Conservation (phyloP, 179 eudicot species). For the Beta lomatogona region DNA sequence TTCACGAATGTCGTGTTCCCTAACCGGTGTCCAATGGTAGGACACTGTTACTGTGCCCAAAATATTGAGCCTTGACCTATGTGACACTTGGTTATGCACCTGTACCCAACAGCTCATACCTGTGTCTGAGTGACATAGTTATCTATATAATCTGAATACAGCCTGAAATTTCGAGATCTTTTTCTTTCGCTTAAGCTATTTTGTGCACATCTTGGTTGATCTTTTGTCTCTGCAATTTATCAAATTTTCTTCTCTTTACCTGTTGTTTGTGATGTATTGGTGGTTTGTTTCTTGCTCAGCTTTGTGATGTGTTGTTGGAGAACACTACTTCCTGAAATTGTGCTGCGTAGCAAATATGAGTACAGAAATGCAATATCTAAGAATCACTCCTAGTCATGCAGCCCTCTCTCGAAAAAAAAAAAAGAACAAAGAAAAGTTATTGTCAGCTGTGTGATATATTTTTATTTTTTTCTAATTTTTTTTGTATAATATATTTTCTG, state of each 20-base stretch:
- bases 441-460: too few relatives aligned
- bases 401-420: too few relatives aligned
- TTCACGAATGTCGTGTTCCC: background rate
- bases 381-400: too few relatives aligned
- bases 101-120: too few relatives aligned
- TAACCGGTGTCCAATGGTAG: background rate
- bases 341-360: background rate
- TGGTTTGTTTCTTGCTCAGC: too few relatives aligned
- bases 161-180: background rate
- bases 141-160: background rate
- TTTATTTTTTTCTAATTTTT: background rate
- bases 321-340: background rate
- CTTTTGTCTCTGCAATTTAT: background rate
- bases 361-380: background rate
- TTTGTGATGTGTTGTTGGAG: background rate
- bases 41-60: background rate
- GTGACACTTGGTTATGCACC: background rate
- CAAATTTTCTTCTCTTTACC: background rate
- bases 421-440: too few relatives aligned
- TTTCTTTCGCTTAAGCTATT: background rate
- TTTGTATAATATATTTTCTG: slow-evolving; percentile 20
- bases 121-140: background rate
- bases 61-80: background rate
- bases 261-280: background rate
- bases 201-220: background rate